Percentiles rank a stretch among this genome's conserved stretches.
Conservation (phyloP, 495 filamentous ascomycete species). For the Darksidea phi region DNA sequence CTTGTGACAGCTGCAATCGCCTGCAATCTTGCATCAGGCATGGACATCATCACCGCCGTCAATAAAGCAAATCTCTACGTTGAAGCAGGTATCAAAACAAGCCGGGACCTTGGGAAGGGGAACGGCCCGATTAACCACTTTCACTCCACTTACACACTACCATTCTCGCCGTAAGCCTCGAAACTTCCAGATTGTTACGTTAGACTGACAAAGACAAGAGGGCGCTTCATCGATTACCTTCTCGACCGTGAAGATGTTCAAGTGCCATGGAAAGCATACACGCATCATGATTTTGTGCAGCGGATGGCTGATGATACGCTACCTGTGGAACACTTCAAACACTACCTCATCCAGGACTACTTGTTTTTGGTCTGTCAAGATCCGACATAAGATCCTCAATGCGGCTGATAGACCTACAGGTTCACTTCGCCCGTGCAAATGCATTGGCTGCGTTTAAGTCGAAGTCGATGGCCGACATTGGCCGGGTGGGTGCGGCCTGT, state of each 20-base stretch:
- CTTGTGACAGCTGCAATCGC: slow-evolving; percentile 72
- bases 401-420: slow-evolving; percentile 48
- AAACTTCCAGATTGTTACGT: not conserved
- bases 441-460: slow-evolving; percentile 81
- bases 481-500: slow-evolving; percentile 47
- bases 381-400: not conserved
- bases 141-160: slow-evolving; percentile 75
- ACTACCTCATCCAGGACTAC: slow-evolving; percentile 88
- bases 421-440: slow-evolving; percentile 84
- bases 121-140: slow-evolving; percentile 93
- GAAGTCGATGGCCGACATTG: slow-evolving; percentile 68
- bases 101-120: slow-evolving; percentile 70
- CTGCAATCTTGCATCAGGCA: slow-evolving; percentile 70
- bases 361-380: slow-evolving; percentile 67
- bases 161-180: slow-evolving; percentile 72
- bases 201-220: slow-evolving; percentile 49
- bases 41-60: slow-evolving; percentile 62
- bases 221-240: slow-evolving; percentile 79
- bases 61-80: slow-evolving; percentile 73
- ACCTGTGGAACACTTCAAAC: slow-evolving; percentile 70
- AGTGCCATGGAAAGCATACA: slow-evolving; percentile 67
- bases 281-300: slow-evolving; percentile 76
- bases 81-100: slow-evolving; percentile 77
- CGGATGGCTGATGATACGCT: slow-evolving; percentile 73
- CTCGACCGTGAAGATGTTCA: slow-evolving; percentile 72